Conservation (phyloP, 768 basidiomycete genomes). For the Psilocybe subaeruginosa region DNA sequence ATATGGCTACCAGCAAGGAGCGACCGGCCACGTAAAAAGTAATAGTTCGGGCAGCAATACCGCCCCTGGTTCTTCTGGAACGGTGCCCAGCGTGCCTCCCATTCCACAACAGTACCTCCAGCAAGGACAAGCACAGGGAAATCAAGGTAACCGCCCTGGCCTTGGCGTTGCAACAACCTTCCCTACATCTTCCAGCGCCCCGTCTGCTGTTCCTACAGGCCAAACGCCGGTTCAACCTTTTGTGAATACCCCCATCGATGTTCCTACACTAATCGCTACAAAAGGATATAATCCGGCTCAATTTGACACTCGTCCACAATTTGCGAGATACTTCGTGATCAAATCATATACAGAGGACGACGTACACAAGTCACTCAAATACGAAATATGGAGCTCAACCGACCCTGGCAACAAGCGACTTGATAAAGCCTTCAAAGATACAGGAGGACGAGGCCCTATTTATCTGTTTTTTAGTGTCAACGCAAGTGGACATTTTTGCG, state of each 20-base stretch:
- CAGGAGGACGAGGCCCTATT: slow-evolving; percentile 88
- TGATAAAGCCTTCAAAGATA: slow-evolving; percentile 97
- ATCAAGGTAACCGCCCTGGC: slow-evolving; percentile 34
- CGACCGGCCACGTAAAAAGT: slow-evolving; percentile 33
- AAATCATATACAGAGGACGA: slow-evolving; percentile 99
- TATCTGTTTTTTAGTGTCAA: slow-evolving; percentile 99
- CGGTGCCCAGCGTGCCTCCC: slow-evolving; percentile 68
- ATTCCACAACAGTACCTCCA: slow-evolving; percentile 77
- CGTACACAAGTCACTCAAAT: slow-evolving; percentile 97
- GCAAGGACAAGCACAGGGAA: slow-evolving; percentile 48
- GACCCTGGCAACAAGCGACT: slow-evolving; percentile 97
- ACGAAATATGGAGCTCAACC: slow-evolving; percentile 97
- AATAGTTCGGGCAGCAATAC: slow-evolving; percentile 34
- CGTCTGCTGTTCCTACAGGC: slow-evolving; percentile 29
- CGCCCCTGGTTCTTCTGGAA: slow-evolving; percentile 27
- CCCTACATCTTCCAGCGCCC: slow-evolving; percentile 27
- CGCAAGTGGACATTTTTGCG: slow-evolving; percentile 96
- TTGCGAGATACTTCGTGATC: slow-evolving; percentile 95
- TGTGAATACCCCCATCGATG: slow-evolving; percentile 75
- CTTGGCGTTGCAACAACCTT: slow-evolving; percentile 41
- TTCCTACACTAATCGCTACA: slow-evolving; percentile 79
- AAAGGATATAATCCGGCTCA: slow-evolving; percentile 91
- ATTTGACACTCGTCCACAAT: slow-evolving; percentile 81
- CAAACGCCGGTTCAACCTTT: slow-evolving; percentile 49
- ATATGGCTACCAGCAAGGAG: slow-evolving; percentile 58